Base-by-base conservation (phyloP, 1,139 yeast species). In the Saccharomycopsis crataegensis region DNA sequence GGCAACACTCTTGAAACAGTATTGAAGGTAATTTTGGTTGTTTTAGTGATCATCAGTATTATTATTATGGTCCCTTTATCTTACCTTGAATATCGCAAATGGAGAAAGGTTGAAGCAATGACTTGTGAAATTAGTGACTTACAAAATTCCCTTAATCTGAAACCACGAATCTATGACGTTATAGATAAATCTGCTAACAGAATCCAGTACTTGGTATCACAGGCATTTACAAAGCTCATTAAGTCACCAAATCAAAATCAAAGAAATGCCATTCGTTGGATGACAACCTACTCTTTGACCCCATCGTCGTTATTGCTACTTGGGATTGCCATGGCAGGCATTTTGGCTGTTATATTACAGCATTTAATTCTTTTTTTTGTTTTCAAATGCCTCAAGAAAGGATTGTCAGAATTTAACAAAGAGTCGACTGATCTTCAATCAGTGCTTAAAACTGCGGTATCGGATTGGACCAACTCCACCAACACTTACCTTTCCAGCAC, bases 391-490 rank as follows among this genome's bases (percentile, higher is more conserved):
- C 17, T 47, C 5, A 40, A 12, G 2, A 31, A n/a, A 33, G 52
- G 43, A 12, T 16, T 17, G 12, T 12, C 11, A 4, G 51, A 48
- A 7, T 38, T 54, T 31, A 32, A 6, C 31, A 16, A 40, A 17
- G 45, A 37, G 8, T 22, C 43, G 11, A 37, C 11, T 43, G 50
- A 46, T 36, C 16, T 48, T 3, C 31, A 31, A 11, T 32, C 22
- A 12, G 14, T 36, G 5, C 37, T 52, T n/a, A 49, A 22, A 12
- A 16, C 43, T 6, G 59, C 67, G 1, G 54, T 64, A 41, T 48
- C 54, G 0, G 58, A 60, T 3, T 84, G 91, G 91, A 68, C 77
- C 0, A 65, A 67, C 44, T 68, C 73, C 28, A 77, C 86, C 0
- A 85, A 84, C 60, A 54, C 53, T 1, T 76, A 76, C 53, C 67